These are phyloP conservation scores for Malus orientalis DNA, from an alignment of 306 rosid species.

Conservation along the genomic window DNA sequence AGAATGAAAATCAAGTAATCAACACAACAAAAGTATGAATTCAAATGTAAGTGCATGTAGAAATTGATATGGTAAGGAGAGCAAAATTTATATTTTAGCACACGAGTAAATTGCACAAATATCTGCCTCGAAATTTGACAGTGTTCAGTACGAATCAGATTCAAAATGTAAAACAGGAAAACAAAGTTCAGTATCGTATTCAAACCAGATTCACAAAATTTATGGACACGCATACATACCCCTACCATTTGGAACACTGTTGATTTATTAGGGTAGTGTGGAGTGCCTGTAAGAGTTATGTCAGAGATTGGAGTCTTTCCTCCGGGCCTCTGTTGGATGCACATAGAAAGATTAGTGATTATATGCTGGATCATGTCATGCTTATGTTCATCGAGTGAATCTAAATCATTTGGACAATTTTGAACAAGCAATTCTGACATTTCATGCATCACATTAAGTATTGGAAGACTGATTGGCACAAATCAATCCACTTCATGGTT, in stretches of 20 bases:
- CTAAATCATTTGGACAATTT: constrained; percentile 21
- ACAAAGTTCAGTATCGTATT: neutral
- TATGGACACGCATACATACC: constrained; percentile 4
- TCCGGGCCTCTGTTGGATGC: constrained; percentile 20
- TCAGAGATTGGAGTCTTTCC: constrained; percentile 25
- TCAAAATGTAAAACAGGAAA: neutral
- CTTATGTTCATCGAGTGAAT: constrained; percentile 28
- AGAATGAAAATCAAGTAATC: neutral
- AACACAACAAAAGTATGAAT: neutral
- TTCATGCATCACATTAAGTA: constrained; percentile 31
- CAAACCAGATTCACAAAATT: neutral
- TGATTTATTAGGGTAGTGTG: constrained; percentile 22
- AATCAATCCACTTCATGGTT: constrained; percentile 16
- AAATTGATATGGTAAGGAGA: neutral
- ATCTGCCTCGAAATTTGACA: neutral
- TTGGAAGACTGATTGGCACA: constrained; percentile 25
- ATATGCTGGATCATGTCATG: constrained; percentile 29
- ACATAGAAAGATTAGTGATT: constrained; percentile 38
- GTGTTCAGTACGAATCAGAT: neutral
- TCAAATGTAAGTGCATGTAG: neutral
- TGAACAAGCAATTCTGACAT: constrained; percentile 54
- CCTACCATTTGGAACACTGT: constrained; percentile 42
- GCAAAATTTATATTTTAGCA: neutral
- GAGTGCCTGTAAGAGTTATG: constrained; percentile 21
- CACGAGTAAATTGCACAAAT: neutral